Conservation (phyloP, 768 basidiomycete genomes). For the Hericium alpestre region DNA sequence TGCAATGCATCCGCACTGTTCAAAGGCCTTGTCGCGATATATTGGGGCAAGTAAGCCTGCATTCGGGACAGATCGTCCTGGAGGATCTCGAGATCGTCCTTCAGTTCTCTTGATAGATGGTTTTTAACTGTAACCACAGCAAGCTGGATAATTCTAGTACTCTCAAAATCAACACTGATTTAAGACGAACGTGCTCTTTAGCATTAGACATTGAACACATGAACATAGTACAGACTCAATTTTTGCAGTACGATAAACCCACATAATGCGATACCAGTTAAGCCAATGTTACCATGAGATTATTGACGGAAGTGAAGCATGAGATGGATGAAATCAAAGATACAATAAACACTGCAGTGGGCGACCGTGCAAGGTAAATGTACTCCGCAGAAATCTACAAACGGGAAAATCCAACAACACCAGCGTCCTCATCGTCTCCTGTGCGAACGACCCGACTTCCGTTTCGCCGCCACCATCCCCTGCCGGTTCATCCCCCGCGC, state of each 20-base stretch:
- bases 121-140: too few species aligned
- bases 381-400: slow-evolving; percentile 11
- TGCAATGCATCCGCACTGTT: not conserved
- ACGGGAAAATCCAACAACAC: not conserved
- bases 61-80: not conserved
- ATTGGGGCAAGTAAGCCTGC: not conserved
- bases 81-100: not conserved
- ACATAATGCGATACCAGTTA: too few species aligned
- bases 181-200: too few species aligned
- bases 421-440: slow-evolving; percentile 45
- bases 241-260: too few species aligned
- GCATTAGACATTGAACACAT: too few species aligned
- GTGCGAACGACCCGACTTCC: slow-evolving; percentile 62
- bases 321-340: too few species aligned
- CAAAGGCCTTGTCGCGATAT: not conserved
- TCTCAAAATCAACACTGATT: too few species aligned
- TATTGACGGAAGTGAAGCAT: too few species aligned
- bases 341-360: too few species aligned
- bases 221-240: too few species aligned
- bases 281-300: too few species aligned
- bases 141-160: too few species aligned
- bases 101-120: not conserved
- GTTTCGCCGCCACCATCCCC: slow-evolving; percentile 45
- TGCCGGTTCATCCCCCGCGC: slow-evolving; percentile 56
- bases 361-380: slow-evolving; percentile 28